Conservation (phyloP, 208 protist species). For the Acanthamoeba quina region DNA sequence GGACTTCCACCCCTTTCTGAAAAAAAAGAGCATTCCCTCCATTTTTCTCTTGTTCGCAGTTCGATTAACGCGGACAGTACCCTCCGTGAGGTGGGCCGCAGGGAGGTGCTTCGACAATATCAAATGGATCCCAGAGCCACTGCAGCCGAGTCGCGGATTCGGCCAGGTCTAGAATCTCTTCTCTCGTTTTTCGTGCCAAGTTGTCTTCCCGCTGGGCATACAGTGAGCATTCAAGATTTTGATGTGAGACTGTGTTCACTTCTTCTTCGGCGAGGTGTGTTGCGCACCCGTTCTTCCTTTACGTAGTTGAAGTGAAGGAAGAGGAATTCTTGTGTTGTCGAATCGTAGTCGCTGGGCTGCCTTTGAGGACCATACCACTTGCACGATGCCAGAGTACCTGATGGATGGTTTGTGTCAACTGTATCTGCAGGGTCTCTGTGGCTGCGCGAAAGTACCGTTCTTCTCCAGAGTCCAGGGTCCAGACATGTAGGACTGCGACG, state of each 20-base stretch:
- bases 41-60: too few species aligned
- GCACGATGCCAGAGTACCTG: background rate
- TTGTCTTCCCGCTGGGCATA: background rate
- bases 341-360: background rate
- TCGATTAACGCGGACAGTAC: background rate
- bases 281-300: background rate
- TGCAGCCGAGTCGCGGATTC: background rate
- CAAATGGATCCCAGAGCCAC: background rate
- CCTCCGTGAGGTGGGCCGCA: background rate
- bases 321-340: background rate
- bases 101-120: background rate
- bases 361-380: background rate
- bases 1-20: too few species aligned
- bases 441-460: background rate
- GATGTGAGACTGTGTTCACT: background rate
- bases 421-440: too few species aligned
- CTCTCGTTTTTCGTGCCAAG: background rate
- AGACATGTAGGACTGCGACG: background rate
- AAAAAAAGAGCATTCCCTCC: too few species aligned
- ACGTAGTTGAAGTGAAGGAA: conserved; percentile 25
- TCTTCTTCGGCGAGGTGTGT: background rate
- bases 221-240: too few species aligned
- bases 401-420: background rate
- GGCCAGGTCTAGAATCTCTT: background rate
- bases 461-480: background rate